Conservation (phyloP, 2,329 filamentous ascomycete species). For the Amphichorda felina region DNA sequence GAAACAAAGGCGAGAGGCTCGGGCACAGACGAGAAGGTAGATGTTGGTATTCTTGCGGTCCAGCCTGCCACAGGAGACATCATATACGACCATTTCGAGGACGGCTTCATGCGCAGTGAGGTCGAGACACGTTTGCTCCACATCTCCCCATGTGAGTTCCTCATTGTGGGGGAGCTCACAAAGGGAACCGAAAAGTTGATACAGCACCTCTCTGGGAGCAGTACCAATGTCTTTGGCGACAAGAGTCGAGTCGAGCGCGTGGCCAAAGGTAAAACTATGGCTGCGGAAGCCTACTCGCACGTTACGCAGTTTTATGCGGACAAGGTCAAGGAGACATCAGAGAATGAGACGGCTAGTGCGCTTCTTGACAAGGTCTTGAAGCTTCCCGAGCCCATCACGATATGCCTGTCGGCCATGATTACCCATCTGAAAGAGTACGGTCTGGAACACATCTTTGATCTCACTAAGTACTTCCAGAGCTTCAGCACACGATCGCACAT, state of each 20-base stretch:
- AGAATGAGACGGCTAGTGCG: conserved; percentile 44
- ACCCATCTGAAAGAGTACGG: conserved; percentile 85
- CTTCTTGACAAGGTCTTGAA: conserved; percentile 79
- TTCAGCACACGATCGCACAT: conserved; percentile 93
- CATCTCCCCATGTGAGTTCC: conserved; percentile 88
- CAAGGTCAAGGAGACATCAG: conserved; percentile 55
- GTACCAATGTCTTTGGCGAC: conserved; percentile 86
- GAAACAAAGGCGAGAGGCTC: conserved; percentile 68
- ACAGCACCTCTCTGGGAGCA: conserved; percentile 78
- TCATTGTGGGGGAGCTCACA: conserved; percentile 84
- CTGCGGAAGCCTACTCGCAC: conserved; percentile 75
- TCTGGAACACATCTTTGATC: conserved; percentile 85
- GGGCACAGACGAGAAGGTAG: conserved; percentile 86
- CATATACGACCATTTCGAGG: conserved; percentile 90
- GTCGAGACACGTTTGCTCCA: conserved; percentile 92
- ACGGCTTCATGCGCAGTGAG: conserved; percentile 94
- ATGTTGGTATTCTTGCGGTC: conserved; percentile 84
- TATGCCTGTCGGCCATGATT: conserved; percentile 95
- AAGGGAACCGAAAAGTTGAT: conserved; percentile 88
- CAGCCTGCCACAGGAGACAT: conserved; percentile 94
- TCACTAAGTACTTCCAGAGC: conserved; percentile 94
- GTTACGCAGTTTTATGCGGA: conserved; percentile 88
- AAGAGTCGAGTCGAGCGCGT: conserved; percentile 75
- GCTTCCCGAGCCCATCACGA: conserved; percentile 73
- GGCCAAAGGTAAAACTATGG: conserved; percentile 65